phyloP scores from a whole-genome alignment of 331 rosid species.

The Malus hybrid region DNA sequence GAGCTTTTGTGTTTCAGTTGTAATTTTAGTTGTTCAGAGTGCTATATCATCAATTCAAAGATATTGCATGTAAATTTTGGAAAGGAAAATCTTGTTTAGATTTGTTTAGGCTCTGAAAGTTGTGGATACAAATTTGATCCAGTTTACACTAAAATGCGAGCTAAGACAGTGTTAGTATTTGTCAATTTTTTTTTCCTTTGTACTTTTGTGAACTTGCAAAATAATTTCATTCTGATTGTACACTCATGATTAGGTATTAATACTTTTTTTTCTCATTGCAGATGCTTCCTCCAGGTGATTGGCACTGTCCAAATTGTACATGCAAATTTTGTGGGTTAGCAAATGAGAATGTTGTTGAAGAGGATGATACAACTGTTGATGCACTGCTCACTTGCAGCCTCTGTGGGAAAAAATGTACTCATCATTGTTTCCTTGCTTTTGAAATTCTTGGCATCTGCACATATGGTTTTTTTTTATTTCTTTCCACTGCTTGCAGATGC shows the following conservation, averaged over 20 bases:
- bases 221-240: constrained; percentile 1
- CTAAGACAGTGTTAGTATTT: neutral
- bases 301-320: constrained; percentile 97
- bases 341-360: constrained; percentile 24
- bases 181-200: no score
- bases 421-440: constrained; percentile 10
- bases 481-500: neutral
- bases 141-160: neutral
- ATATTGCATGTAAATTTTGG: neutral
- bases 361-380: constrained; percentile 29
- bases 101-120: neutral
- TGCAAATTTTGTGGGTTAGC: constrained; percentile 84
- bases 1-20: neutral
- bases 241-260: constrained; percentile 12
- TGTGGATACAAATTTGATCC: neutral
- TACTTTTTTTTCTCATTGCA: constrained; percentile 31
- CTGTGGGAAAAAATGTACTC: constrained; percentile 82
- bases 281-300: constrained; percentile 94
- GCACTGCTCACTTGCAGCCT: constrained; percentile 44
- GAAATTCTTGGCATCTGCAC: constrained; percentile 11
- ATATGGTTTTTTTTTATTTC: constrained; percentile 12
- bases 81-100: neutral
- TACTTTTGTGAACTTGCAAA: neutral
- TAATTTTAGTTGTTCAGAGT: neutral
- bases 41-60: neutral